Conservation (phyloP, 2,329 filamentous ascomycete species). For the Fusarium haematococcum region DNA sequence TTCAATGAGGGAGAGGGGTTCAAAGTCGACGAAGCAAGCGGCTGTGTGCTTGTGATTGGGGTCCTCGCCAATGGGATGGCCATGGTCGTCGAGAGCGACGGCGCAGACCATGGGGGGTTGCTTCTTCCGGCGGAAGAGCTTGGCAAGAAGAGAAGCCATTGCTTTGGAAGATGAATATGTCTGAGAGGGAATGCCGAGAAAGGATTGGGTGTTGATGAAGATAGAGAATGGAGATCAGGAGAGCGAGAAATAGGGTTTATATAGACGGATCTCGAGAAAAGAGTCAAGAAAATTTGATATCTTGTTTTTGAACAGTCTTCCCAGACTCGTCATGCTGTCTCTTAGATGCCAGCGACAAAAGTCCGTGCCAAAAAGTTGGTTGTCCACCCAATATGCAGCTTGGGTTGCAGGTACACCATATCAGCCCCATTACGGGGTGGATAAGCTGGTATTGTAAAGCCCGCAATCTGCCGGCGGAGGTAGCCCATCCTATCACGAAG, state of each 20-base stretch:
- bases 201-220: background rate
- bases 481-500: background rate
- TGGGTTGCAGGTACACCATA: background rate
- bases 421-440: background rate
- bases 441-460: background rate
- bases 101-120: slow-evolving; percentile 48
- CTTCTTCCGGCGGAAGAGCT: slow-evolving; percentile 49
- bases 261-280: background rate
- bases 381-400: background rate
- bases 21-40: slow-evolving; percentile 49
- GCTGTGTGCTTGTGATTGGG: slow-evolving; percentile 47
- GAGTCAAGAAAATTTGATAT: background rate
- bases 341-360: background rate
- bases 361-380: background rate
- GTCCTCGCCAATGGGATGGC: slow-evolving; percentile 44
- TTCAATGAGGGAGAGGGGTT: slow-evolving; percentile 49
- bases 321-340: too few species aligned
- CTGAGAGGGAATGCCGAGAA: too few species aligned
- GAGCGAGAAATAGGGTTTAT: background rate
- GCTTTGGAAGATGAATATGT: background rate
- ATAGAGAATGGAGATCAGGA: background rate
- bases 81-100: slow-evolving; percentile 43
- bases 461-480: background rate
- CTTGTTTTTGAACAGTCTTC: background rate
- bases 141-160: slow-evolving; percentile 32